Conservation (phyloP, 208 protist genomes). For the Trypanosoma conorhini region DNA sequence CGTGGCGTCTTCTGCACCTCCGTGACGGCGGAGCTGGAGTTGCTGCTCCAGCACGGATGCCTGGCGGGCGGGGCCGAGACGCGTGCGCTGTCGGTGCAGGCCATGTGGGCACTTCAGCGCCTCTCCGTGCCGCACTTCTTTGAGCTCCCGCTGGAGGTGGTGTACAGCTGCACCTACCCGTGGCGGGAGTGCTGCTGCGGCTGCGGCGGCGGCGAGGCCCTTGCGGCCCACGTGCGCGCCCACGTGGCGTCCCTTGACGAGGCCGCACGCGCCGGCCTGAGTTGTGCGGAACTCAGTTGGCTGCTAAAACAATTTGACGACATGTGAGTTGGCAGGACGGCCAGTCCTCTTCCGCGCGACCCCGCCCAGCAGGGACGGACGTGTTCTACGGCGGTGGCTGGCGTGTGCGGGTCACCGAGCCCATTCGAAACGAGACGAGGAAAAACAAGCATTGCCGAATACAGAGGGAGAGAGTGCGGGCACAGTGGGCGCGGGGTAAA, state of each 20-base stretch:
- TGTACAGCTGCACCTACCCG: constrained; percentile 28
- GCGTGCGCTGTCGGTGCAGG: constrained; percentile 8
- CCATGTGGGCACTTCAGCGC: constrained; percentile 48
- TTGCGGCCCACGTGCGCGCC: not conserved
- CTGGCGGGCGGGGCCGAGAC: not conserved
- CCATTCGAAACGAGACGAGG: no score
- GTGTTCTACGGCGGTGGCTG: no score
- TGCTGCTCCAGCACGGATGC: constrained; percentile 47
- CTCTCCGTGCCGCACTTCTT: constrained; percentile 58
- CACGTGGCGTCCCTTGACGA: not conserved
- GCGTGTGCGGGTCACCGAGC: no score
- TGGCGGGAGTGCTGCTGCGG: not conserved
- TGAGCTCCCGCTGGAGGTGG: constrained; percentile 53
- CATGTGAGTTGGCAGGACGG: constrained; percentile 2
- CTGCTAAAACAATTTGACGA: constrained; percentile 25
- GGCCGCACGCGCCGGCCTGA: constrained; percentile 15
- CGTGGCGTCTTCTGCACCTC: constrained; percentile 82
- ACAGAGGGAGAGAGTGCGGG: no score
- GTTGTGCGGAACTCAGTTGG: constrained; percentile 24
- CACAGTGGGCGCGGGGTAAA: no score
- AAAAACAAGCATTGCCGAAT: no score
- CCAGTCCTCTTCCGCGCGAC: no score
- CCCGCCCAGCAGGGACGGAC: no score
- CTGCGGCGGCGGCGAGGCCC: not conserved
- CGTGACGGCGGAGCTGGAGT: constrained; percentile 52